These are phyloP conservation scores for Salix brachista DNA, from an alignment of 345 rosid genomes.

Conservation along the genomic window DNA sequence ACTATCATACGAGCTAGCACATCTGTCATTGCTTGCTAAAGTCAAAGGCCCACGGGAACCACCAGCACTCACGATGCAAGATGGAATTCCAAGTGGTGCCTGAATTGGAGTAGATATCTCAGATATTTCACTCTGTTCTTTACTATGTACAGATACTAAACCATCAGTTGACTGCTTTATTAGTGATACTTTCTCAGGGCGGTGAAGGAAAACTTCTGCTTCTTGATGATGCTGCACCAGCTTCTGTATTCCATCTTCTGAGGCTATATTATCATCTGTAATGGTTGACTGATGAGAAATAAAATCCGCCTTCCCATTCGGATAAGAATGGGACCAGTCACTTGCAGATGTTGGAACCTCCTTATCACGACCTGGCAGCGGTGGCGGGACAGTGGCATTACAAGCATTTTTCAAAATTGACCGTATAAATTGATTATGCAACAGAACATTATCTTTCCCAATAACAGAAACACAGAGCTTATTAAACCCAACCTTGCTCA, in stretches of 20 bases:
- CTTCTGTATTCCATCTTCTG: constrained; percentile 12
- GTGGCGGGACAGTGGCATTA: constrained; percentile 29
- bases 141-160: constrained; percentile 18
- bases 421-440: constrained; percentile 42
- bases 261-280: constrained; percentile 9
- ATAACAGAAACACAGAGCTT: constrained; percentile 30
- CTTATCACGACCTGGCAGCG: constrained; percentile 5
- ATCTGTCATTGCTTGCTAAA: constrained; percentile 11
- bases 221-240: constrained; percentile 39
- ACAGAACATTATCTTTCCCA: constrained; percentile 37
- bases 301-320: constrained; percentile 30
- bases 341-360: constrained; percentile 12
- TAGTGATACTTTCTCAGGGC: neutral
- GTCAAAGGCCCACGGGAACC: constrained; percentile 18
- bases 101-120: constrained; percentile 19
- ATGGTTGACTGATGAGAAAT: constrained; percentile 10
- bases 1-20: constrained; percentile 21
- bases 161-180: constrained; percentile 12
- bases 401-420: constrained; percentile 45
- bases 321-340: constrained; percentile 12
- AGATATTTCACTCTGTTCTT: constrained; percentile 14
- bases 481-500: constrained; percentile 35
- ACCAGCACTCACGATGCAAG: constrained; percentile 28
- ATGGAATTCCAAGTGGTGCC: constrained; percentile 44
- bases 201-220: constrained; percentile 8